Evolutionary conservation across 169 alveolate species (phyloP).

Genomic region (Eimeria maxima): DNA sequence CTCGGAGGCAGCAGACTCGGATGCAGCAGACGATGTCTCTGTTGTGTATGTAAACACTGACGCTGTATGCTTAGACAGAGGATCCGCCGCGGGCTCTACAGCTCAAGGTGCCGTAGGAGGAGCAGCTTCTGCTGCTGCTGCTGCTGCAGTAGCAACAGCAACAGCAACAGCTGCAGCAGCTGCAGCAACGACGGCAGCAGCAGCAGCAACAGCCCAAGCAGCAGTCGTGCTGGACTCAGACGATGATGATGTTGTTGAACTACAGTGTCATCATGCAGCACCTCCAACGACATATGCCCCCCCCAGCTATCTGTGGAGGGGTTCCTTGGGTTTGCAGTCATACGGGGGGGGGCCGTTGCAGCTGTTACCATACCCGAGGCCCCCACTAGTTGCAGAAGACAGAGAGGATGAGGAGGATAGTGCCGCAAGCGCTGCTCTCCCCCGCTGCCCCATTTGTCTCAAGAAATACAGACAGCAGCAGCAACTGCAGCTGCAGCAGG

Average conservation of each 20-base stretch:
- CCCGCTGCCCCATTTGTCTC: slow-evolving; percentile 60
- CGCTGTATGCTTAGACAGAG: background rate
- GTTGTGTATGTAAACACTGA: slow-evolving; percentile 21
- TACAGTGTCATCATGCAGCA: slow-evolving; percentile 21
- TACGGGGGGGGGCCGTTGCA: background rate
- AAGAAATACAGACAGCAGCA: slow-evolving; percentile 72
- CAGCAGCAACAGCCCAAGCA: slow-evolving; percentile 12
- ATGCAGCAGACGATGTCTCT: background rate
- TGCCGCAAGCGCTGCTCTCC: slow-evolving; percentile 13
- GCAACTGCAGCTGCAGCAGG: background rate
- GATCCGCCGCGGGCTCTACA: too few species aligned
- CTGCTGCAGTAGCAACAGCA: background rate
- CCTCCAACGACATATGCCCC: background rate
- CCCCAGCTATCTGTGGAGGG: background rate
- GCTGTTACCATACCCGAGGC: background rate
- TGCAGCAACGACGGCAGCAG: background rate
- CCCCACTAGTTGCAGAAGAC: background rate
- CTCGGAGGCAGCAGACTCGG: slow-evolving; percentile 44
- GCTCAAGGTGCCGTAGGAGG: too few species aligned
- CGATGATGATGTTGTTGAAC: slow-evolving; percentile 55
- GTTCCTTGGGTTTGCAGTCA: background rate
- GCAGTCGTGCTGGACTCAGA: slow-evolving; percentile 67
- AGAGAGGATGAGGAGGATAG: slow-evolving; percentile 12
- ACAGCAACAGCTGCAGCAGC: background rate
- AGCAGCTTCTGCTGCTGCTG: background rate